Percentiles rank a stretch among this genome's conserved stretches.
These are phyloP conservation scores for Macadamia integrifolia DNA, from an alignment of 164 flowering plant genomes.

Conservation along the genomic window DNA sequence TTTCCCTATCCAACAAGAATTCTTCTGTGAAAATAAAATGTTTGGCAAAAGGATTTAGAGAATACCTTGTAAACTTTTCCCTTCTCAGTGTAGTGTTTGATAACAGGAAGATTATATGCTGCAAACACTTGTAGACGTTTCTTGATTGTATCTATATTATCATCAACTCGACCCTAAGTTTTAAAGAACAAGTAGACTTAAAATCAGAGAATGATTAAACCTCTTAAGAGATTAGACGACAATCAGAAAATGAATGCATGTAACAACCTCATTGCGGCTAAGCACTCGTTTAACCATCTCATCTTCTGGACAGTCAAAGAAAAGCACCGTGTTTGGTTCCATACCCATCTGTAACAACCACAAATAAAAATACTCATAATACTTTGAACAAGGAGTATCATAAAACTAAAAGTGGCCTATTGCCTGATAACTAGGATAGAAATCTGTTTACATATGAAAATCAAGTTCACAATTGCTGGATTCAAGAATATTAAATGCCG, in stretches of 20 bases:
- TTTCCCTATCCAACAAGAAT: no score
- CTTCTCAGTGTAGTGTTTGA: conserved; percentile 56
- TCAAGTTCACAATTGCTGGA: no score
- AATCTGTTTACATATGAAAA: no score
- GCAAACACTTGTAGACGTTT: conserved; percentile 72
- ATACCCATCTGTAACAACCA: conserved; percentile 49
- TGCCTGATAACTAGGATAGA: background rate
- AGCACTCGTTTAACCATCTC: conserved; percentile 94
- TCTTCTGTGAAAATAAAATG: no score
- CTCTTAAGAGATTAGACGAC: background rate
- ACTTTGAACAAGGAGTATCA: background rate
- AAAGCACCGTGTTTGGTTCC: conserved; percentile 79
- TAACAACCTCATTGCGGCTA: conserved; percentile 76
- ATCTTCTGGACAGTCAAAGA: conserved; percentile 89
- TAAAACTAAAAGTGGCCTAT: background rate
- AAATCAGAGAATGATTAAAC: background rate
- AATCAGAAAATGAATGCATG: conserved; percentile 7
- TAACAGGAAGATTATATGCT: conserved; percentile 66
- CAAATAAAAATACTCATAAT: conserved; percentile 1
- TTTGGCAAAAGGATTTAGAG: background rate
- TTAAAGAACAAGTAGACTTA: background rate
- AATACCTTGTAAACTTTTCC: conserved; percentile 79
- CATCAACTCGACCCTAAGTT: conserved; percentile 87
- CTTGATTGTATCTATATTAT: conserved; percentile 74
- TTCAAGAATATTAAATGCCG: no score